Conservation (phyloP, 495 filamentous ascomycete genomes). For the Aspergillus biplanus region DNA sequence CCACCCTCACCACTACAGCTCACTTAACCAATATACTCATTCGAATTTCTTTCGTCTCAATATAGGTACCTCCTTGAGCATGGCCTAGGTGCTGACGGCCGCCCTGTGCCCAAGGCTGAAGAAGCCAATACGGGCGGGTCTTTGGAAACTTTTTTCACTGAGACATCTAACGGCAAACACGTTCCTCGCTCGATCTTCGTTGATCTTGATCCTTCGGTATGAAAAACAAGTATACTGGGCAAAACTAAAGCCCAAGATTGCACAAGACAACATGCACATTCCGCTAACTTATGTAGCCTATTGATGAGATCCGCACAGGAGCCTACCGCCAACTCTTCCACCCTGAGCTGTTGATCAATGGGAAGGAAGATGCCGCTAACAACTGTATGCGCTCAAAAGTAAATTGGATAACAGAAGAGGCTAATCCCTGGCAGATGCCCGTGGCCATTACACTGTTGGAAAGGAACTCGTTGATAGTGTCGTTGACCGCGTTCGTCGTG, state of each 20-base stretch:
- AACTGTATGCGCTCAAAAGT: slow-evolving; percentile 59
- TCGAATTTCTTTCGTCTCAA: slow-evolving; percentile 14
- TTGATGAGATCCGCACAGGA: slow-evolving; percentile 89
- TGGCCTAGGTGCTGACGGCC: slow-evolving; percentile 78
- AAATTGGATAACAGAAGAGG: background rate
- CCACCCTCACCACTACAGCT: background rate
- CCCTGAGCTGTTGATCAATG: slow-evolving; percentile 83
- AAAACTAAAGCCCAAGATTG: too few relatives aligned
- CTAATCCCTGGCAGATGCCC: slow-evolving; percentile 65
- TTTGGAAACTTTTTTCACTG: slow-evolving; percentile 90
- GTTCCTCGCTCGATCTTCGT: slow-evolving; percentile 90
- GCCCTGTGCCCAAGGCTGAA: slow-evolving; percentile 59
- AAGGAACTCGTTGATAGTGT: slow-evolving; percentile 88
- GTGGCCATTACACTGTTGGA: slow-evolving; percentile 91
- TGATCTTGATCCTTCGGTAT: slow-evolving; percentile 83
- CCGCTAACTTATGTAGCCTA: slow-evolving; percentile 56
- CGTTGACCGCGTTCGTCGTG: slow-evolving; percentile 81
- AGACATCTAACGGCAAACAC: slow-evolving; percentile 84
- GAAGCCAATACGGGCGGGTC: slow-evolving; percentile 68
- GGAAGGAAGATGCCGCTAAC: slow-evolving; percentile 93
- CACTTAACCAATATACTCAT: background rate
- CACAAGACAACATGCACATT: background rate
- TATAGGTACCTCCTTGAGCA: slow-evolving; percentile 88
- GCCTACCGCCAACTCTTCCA: slow-evolving; percentile 85
- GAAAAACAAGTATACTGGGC: slow-evolving; percentile 17